Evolutionary conservation across 2,329 filamentous ascomycete species (phyloP).

Genomic region (Tolypocladium album): DNA sequence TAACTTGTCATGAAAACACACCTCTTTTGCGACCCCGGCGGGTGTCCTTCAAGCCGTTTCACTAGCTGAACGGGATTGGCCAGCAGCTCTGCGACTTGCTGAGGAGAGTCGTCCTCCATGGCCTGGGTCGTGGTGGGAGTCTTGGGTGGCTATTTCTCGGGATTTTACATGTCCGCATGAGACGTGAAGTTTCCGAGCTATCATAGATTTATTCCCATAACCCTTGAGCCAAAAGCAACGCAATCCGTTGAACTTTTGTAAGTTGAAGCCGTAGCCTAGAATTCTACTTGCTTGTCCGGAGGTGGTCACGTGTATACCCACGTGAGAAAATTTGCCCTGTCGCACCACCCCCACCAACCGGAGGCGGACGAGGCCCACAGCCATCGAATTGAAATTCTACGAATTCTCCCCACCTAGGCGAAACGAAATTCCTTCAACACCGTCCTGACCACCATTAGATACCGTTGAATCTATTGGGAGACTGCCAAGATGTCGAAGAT

Average conservation of each 20-base stretch:
- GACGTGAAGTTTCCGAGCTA: background rate
- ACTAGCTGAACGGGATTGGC: constrained; percentile 24
- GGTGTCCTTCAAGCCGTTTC: constrained; percentile 33
- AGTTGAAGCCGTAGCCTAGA: constrained; percentile 1
- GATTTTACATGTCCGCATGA: background rate
- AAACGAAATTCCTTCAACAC: constrained; percentile 7
- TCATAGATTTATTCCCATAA: background rate
- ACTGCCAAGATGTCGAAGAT: constrained; percentile 84
- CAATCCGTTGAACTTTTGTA: background rate
- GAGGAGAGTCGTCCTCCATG: constrained; percentile 10
- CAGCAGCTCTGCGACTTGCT: constrained; percentile 20
- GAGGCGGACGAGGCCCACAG: constrained; percentile 12
- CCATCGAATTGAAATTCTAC: constrained; percentile 8
- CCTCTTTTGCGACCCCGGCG: constrained; percentile 21
- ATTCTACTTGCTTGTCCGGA: background rate
- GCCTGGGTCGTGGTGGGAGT: constrained; percentile 3
- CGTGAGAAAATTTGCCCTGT: constrained; percentile 27
- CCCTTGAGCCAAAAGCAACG: background rate
- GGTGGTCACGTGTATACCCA: constrained; percentile 17
- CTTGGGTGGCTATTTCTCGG: background rate
- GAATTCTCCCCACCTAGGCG: constrained; percentile 8
- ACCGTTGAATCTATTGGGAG: constrained; percentile 62
- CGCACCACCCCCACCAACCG: constrained; percentile 13
- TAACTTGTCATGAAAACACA: constrained; percentile 13
- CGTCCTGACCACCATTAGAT: constrained; percentile 61